A percentile compares a stretch with the other conserved stretches of the same genome.
phyloP scores from a whole-genome alignment of 2,329 filamentous ascomycete genomes.

The Colletotrichum tofieldiae region DNA sequence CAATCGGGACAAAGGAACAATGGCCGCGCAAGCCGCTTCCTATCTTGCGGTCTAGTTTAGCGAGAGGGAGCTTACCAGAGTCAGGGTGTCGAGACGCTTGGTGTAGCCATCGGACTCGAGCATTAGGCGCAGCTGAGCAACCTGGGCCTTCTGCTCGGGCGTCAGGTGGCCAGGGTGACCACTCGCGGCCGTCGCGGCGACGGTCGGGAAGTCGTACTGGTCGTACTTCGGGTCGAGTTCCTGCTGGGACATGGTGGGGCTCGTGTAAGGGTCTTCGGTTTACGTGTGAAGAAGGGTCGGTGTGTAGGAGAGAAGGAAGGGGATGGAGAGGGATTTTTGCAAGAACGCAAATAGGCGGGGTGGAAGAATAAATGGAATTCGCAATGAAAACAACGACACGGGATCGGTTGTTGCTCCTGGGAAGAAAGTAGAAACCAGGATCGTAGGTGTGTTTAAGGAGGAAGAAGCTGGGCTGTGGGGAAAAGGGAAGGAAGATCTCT shows the following conservation, averaged over 20 bases:
- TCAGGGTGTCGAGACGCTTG: slow-evolving; percentile 91
- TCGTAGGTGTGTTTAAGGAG: slow-evolving; percentile 32
- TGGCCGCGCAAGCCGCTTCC: not conserved
- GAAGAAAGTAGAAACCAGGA: slow-evolving; percentile 26
- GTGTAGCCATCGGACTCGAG: slow-evolving; percentile 88
- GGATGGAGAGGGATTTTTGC: slow-evolving; percentile 34
- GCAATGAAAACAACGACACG: slow-evolving; percentile 7
- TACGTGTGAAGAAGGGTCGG: slow-evolving; percentile 32
- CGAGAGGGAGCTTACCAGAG: slow-evolving; percentile 74
- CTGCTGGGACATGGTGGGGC: slow-evolving; percentile 41
- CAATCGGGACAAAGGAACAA: not conserved
- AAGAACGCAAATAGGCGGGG: slow-evolving; percentile 7
- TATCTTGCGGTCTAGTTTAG: slow-evolving; percentile 33
- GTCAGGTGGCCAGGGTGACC: slow-evolving; percentile 94
- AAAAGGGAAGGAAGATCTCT: slow-evolving; percentile 35
- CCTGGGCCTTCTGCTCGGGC: slow-evolving; percentile 88
- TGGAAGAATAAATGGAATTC: slow-evolving; percentile 21
- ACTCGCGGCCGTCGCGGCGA: slow-evolving; percentile 76
- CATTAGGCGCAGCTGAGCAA: slow-evolving; percentile 86
- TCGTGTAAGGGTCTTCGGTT: slow-evolving; percentile 33
- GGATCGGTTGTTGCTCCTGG: slow-evolving; percentile 29
- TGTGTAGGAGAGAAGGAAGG: slow-evolving; percentile 24
- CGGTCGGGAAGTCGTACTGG: slow-evolving; percentile 92
- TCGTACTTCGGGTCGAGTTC: slow-evolving; percentile 92
- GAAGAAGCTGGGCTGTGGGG: slow-evolving; percentile 39